Evolutionary conservation across 176 grass and related monocot genomes (phyloP).

Genomic region (Avena atlantica): DNA sequence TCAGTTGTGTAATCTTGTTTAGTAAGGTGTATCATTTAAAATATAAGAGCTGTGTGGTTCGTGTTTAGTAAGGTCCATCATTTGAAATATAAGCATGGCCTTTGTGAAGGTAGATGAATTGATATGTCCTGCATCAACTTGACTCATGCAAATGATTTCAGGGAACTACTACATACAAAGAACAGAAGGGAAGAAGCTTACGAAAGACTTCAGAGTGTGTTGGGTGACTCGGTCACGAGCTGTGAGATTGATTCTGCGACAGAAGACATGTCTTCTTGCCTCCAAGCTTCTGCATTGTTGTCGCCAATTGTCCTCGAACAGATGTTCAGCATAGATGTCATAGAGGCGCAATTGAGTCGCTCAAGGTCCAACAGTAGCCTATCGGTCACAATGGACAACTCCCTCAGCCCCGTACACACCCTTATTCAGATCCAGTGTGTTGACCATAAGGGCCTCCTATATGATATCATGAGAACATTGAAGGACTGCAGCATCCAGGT

Average conservation of each 20-base stretch:
- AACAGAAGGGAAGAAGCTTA: slow-evolving; percentile 70
- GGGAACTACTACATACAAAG: slow-evolving; percentile 79
- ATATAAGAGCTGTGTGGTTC: background rate
- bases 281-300: slow-evolving; percentile 54
- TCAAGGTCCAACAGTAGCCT: background rate
- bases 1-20: background rate
- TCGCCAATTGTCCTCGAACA: slow-evolving; percentile 48
- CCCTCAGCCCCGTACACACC: slow-evolving; percentile 69
- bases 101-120: slow-evolving; percentile 2
- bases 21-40: slow-evolving; percentile 21
- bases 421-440: slow-evolving; percentile 79
- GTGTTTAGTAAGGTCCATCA: background rate
- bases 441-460: slow-evolving; percentile 79
- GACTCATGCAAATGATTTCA: slow-evolving; percentile 36
- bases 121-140: background rate
- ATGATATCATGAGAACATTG: slow-evolving; percentile 86
- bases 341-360: slow-evolving; percentile 44
- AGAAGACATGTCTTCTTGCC: slow-evolving; percentile 52
- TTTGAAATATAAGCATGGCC: background rate
- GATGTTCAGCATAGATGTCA: slow-evolving; percentile 53
- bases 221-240: slow-evolving; percentile 64
- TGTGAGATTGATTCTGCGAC: slow-evolving; percentile 67
- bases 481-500: slow-evolving; percentile 95
- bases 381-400: slow-evolving; percentile 71
- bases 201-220: slow-evolving; percentile 56